Percentiles rank a stretch among this genome's conserved stretches.
phyloP scores from a whole-genome alignment of 306 rosid genomes.

The Astragalus membranaceus region DNA sequence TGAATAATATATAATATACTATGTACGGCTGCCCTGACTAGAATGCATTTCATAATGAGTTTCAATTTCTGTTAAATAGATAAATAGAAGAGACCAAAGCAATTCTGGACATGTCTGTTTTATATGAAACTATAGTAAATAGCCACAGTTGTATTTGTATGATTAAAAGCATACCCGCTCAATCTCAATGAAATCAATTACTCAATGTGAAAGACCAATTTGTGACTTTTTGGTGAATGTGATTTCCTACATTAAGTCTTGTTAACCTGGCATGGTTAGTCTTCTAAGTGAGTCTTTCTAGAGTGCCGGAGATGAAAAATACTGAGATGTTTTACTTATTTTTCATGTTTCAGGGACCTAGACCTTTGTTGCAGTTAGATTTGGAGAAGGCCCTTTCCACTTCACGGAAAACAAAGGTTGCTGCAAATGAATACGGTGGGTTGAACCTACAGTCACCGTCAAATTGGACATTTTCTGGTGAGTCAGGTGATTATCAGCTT shows the following conservation, averaged over 20 bases:
- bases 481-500: constrained; percentile 54
- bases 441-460: constrained; percentile 37
- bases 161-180: background rate
- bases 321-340: background rate
- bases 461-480: constrained; percentile 42
- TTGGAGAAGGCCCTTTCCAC: constrained; percentile 65
- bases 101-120: background rate
- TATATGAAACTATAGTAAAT: background rate
- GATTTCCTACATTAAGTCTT: background rate
- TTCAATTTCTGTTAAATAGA: constrained; percentile 6
- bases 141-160: background rate
- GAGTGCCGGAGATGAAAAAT: constrained; percentile 14
- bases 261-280: constrained; percentile 1
- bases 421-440: constrained; percentile 72
- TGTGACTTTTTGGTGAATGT: background rate
- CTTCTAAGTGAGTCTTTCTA: background rate
- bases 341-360: constrained; percentile 49
- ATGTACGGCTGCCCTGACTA: background rate
- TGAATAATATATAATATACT: background rate
- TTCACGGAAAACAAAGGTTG: constrained; percentile 69
- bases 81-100: background rate
- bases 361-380: constrained; percentile 60
- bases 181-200: background rate
- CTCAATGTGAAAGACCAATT: background rate
- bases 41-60: background rate